A percentile compares a stretch with the other conserved stretches of the same genome.
Conservation (phyloP, 1,139 yeast genomes). For the Meyerozyma sp. region DNA sequence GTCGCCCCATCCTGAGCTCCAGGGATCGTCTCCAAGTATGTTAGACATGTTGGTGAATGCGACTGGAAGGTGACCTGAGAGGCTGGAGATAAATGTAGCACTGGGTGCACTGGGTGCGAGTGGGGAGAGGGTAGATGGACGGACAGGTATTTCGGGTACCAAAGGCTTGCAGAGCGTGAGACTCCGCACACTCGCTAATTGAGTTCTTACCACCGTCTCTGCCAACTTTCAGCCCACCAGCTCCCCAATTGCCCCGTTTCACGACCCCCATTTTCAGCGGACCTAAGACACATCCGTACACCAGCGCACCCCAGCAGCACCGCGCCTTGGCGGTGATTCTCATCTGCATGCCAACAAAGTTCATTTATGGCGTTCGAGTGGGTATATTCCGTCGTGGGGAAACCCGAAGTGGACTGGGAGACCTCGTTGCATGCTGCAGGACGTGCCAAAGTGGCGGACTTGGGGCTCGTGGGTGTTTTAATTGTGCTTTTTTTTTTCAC, state of each 20-base stretch:
- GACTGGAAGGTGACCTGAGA: neutral
- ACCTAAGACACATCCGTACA: neutral
- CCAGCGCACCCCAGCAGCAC: neutral
- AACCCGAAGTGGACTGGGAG: neutral
- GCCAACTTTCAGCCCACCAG: neutral
- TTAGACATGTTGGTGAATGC: neutral
- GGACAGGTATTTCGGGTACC: too few relatives aligned
- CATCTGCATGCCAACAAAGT: neutral
- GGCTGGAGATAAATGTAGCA: neutral
- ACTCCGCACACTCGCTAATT: neutral
- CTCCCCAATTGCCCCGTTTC: neutral
- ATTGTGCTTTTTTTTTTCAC: slow-evolving; percentile 40
- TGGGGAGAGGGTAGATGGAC: too few relatives aligned
- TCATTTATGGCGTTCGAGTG: neutral
- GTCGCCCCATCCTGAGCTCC: neutral
- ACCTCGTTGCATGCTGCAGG: neutral
- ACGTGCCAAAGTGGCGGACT: slow-evolving; percentile 36
- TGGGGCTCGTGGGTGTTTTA: slow-evolving; percentile 37
- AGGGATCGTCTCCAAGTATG: slow-evolving; percentile 1
- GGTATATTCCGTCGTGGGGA: neutral
- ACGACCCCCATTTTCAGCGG: neutral
- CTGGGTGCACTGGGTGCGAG: neutral
- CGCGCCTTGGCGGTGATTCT: neutral
- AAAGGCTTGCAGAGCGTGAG: neutral
- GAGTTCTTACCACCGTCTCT: neutral